Base-by-base conservation (phyloP, 1,284 basidiomycete genomes). In the Leucoagaricus sp. region DNA sequence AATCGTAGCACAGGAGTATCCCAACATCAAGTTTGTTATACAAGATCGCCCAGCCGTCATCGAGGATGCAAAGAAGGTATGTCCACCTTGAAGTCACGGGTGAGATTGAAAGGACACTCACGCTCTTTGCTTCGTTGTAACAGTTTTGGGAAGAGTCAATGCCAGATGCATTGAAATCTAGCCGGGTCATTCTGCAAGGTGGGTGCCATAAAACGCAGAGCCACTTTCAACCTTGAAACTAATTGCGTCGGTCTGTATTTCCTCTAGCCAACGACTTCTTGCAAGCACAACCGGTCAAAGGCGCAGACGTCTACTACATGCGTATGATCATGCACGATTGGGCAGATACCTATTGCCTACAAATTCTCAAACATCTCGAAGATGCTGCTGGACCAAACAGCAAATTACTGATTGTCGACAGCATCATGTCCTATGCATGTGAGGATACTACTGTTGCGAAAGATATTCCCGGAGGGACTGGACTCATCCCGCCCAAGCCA, bases 331-430 rank as follows among this genome's bases (percentile, higher is more conserved):
- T 73, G 9, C 72, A 74, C 53, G 64, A 74, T 49, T 74, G 72
- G 72, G 61, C 71, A 1, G 69, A 74, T 55, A 53, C 53, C 12
- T 70, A 68, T 49, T 58, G 53, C 33, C 21, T 47, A 29, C 66
- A 66, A 42, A 71, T 74, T 38, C 59, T 75, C 17, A 60, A 53
- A 5, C 56, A 63, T 2, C 64, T 75, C 2, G 57, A 71, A 10
- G 62, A 61, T 10, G 72, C 68, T 7, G 70, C 73, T 3, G 54
- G 49, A 1, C 60, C 67, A 1, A 55, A 63, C 4, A 73, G 71
- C 0, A 69, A 64, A 40, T 68, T 78, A 2, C 21, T 78, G 12
- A 12, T 77, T 17, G 49, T 74, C 5, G 77, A 77, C n/a, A 67
- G 57, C 23, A 57, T 74, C 19, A 57, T 70, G 6, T 61, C 64